A percentile compares a stretch with the other conserved stretches of the same genome.
These are phyloP conservation scores for Prunus persica DNA, from an alignment of 306 rosid genomes.

Conservation along the genomic window Prunus_persica_NCBIv2 NC_034014.1:21133001-21133500, in stretches of 20 bases:
- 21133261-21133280: slow-evolving; percentile 29
- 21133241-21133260: slow-evolving; percentile 3
- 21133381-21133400: slow-evolving; percentile 38
- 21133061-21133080: slow-evolving; percentile 7
- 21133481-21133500: slow-evolving; percentile 28
- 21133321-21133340: neutral
- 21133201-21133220: neutral
- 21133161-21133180: neutral
- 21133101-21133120: slow-evolving; percentile 20
- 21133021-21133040: neutral
- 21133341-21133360: neutral
- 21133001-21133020: slow-evolving; percentile 17
- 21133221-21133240: slow-evolving; percentile 8
- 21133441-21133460: slow-evolving; percentile 59
- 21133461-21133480: slow-evolving; percentile 27
- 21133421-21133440: slow-evolving; percentile 27
- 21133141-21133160: slow-evolving; percentile 1
- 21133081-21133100: slow-evolving; percentile 2
- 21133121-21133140: slow-evolving; percentile 23
- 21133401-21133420: slow-evolving; percentile 5
- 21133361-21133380: slow-evolving; percentile 20
- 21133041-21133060: slow-evolving; percentile 24
- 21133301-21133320: neutral
- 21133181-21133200: slow-evolving; percentile 4
- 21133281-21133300: slow-evolving; percentile 17